A percentile compares a stretch with the other conserved stretches of the same genome.
phyloP scores from a whole-genome alignment of 1,284 basidiomycete species.

The Trichosporon asahii region DNA sequence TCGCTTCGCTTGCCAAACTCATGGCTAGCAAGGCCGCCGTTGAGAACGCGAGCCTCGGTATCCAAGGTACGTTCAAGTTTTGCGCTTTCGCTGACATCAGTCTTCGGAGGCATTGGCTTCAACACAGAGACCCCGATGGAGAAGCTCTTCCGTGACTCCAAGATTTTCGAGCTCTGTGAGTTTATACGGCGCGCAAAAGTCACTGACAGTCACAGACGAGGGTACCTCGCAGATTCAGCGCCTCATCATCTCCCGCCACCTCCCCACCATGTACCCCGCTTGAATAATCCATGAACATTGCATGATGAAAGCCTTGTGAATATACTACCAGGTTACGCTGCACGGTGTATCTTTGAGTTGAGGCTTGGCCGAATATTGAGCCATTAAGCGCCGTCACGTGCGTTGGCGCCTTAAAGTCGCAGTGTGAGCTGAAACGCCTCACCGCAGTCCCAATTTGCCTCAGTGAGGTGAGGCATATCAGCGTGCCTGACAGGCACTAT shows the following conservation, averaged over 20 bases:
- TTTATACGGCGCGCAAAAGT: background rate
- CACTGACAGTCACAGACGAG: slow-evolving; percentile 33
- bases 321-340: too few relatives aligned
- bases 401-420: background rate
- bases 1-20: slow-evolving; percentile 58
- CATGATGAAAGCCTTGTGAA: background rate
- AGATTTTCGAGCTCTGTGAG: slow-evolving; percentile 55
- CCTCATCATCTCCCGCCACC: slow-evolving; percentile 50
- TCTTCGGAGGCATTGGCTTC: slow-evolving; percentile 55
- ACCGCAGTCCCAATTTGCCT: background rate
- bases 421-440: background rate
- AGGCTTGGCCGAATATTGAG: too few relatives aligned
- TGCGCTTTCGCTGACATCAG: slow-evolving; percentile 21
- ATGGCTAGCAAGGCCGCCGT: slow-evolving; percentile 54
- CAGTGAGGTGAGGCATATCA: slow-evolving; percentile 8
- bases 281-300: slow-evolving; percentile 17
- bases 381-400: background rate
- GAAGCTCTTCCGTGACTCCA: slow-evolving; percentile 56
- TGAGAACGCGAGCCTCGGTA: slow-evolving; percentile 55
- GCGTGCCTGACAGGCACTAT: slow-evolving; percentile 9
- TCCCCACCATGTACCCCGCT: slow-evolving; percentile 47
- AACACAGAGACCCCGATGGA: slow-evolving; percentile 58
- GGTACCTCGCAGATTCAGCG: slow-evolving; percentile 53
- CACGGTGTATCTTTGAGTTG: too few relatives aligned
- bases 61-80: slow-evolving; percentile 42